Base-by-base conservation (phyloP, 2,329 filamentous ascomycete species). In the Neocucurbitaria cava region DNA sequence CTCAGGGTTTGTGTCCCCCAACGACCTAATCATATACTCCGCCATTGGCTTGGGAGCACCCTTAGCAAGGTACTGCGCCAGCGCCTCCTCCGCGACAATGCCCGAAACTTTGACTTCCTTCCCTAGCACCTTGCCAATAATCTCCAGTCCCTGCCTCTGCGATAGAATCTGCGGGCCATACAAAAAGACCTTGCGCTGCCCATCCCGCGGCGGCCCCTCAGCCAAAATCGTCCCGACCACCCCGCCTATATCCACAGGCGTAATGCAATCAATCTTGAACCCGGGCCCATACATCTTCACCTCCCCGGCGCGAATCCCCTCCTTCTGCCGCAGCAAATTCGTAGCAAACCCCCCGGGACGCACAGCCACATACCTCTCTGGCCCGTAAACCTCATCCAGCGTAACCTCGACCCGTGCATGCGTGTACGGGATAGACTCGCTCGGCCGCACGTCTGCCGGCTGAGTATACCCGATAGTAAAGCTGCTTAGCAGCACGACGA, bases 401-500 rank as follows among this genome's bases (percentile, higher is more conserved):
- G 54, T 73, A 8, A 78, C 54, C 64, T 84, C 82, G 11, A 79
- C 76, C 47, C 76, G 72, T 1, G 77, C 78, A 56, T 84, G 82
- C 6, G 64, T 21, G 40, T 69, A 78, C 1, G 76, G 55, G 20
- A 83, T 78, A 28, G 54, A 24, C 8, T 55, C 28, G 5, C 33
- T 30, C 6, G 40, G 35, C 39, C 49, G 43, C 2, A 46, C 31
- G 1, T 56, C 42, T 9, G 48, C 26, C 11, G 43, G 52, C 62
- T 20, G 64, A 59, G 13, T 59, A 71, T 33, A 31, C 5, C 20
- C 46, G 17, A 79, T 58, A 11, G 69, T 71, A 47, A 66, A 71
- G 58, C 73, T 78, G 70, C 53, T 56, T 18, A 83, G 69, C n/a
- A 84, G 74, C 13, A 81, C 78, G 5, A 82, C 74, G 30, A 72